phyloP scores from a whole-genome alignment of 192 early-diverging fungal genomes.

The Coemansia guatemalensis region DNA sequence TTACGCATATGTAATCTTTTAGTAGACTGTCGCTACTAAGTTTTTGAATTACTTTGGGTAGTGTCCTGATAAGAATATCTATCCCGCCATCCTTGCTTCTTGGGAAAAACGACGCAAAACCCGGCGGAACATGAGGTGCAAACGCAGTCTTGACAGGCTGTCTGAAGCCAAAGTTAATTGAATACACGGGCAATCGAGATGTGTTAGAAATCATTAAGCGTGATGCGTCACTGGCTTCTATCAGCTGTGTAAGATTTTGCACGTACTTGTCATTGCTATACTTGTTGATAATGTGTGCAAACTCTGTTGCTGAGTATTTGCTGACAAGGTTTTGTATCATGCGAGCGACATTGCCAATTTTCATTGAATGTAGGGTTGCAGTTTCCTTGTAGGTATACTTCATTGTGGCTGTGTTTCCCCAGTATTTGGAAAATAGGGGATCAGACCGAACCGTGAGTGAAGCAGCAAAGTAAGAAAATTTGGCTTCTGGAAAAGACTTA shows the following conservation, averaged over 20 bases:
- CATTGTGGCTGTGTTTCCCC: constrained; percentile 21
- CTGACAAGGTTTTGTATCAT: constrained; percentile 6
- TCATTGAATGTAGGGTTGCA: not conserved
- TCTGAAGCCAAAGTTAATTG: constrained; percentile 24
- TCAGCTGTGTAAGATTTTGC: not conserved
- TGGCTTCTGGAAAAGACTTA: not conserved
- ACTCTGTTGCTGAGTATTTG: constrained; percentile 15
- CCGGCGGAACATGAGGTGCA: constrained; percentile 1
- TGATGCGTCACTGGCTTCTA: not conserved
- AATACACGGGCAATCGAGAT: constrained; percentile 19
- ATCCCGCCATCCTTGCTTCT: constrained; percentile 14
- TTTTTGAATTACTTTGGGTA: not conserved
- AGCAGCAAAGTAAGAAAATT: constrained; percentile 14
- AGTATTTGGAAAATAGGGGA: constrained; percentile 12
- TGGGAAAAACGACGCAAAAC: constrained; percentile 10
- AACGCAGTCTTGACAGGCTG: constrained; percentile 12
- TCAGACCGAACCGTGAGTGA: constrained; percentile 19
- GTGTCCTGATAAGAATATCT: constrained; percentile 5
- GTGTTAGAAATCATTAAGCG: constrained; percentile 13
- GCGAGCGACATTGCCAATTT: not conserved
- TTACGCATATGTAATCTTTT: constrained; percentile 12
- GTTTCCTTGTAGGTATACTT: constrained; percentile 6
- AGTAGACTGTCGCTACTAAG: constrained; percentile 6
- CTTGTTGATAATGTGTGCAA: constrained; percentile 3
- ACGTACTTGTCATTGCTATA: constrained; percentile 3